Conservation (phyloP, 2,329 filamentous ascomycete species). For the Paraphoma chrysanthemicola region DNA sequence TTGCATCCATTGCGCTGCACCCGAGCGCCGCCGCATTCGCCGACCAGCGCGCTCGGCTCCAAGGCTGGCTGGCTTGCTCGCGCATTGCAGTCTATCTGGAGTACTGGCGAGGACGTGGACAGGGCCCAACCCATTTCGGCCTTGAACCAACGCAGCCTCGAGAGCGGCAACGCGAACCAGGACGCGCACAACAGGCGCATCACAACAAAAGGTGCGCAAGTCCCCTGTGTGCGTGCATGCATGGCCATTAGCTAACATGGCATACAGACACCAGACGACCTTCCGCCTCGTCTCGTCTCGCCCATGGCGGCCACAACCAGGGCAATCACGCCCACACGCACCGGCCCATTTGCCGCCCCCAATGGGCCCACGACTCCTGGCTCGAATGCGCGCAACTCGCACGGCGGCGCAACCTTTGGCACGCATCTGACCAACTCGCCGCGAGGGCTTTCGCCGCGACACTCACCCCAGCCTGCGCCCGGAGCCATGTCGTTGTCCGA, state of each 20-base stretch:
- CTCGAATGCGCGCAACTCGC: constrained; percentile 34
- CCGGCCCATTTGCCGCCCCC: constrained; percentile 48
- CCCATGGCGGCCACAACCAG: constrained; percentile 54
- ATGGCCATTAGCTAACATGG: constrained; percentile 13
- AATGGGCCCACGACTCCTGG: constrained; percentile 51
- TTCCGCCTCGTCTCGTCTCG: neutral
- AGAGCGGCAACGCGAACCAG: constrained; percentile 5
- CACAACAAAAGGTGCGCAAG: constrained; percentile 27
- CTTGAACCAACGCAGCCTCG: constrained; percentile 16
- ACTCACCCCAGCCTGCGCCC: constrained; percentile 53
- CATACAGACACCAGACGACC: constrained; percentile 8
- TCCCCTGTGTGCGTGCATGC: neutral
- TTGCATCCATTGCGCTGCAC: neutral
- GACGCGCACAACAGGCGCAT: constrained; percentile 19
- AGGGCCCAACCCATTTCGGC: constrained; percentile 6
- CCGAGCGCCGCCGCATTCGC: constrained; percentile 5
- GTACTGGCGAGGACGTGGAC: constrained; percentile 10
- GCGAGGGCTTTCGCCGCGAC: constrained; percentile 49
- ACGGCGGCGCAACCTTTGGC: constrained; percentile 42
- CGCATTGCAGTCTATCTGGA: constrained; percentile 11
- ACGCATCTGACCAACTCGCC: constrained; percentile 52
- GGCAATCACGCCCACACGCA: constrained; percentile 52
- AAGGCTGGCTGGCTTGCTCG: constrained; percentile 24
- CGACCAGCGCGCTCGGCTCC: constrained; percentile 18
- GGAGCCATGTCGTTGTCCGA: constrained; percentile 58